Base-by-base conservation (phyloP, 768 basidiomycete species). In the Boletales sp. region DNA sequence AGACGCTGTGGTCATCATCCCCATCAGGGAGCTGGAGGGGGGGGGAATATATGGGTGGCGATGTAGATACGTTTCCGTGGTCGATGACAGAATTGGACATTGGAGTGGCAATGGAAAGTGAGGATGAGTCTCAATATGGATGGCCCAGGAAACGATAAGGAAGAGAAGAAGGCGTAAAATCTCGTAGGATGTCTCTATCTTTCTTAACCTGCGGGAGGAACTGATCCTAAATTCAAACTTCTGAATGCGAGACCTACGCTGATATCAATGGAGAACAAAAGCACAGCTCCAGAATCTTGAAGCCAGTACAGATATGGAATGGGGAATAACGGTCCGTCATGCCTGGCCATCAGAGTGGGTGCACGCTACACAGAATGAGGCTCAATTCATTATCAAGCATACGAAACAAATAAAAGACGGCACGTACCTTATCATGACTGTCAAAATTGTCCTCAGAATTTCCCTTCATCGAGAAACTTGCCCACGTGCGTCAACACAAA, bases 41-140 rank as follows among this genome's bases (percentile, higher is more conserved):
- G 78, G 8, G 69, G 52, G 52, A 78, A 75, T 0, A 79, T 61
- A 43, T 79, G 78, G 7, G 69, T 69, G 11, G 74, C 45, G 29
- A 69, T 54, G 52, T 75, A 43, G 10, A 7, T 10, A 29, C 6
- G 17, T 50, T 54, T 31, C 11, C 27, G 3, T 45, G 15, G 18
- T 42, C 50, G 4, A 54, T 40, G 36, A 47, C 32, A 41, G 49
- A 39, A 36, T 6, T 19, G 17, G 45, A 31, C 59, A 61, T 56
- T 40, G 10, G 24, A 13, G 14, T 3, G 40, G n/a, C n/a, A n/a
- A n/a, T n/a, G n/a, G n/a, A n/a, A n/a, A n/a, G 41, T 21, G 11
- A 34, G 35, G 24, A 34, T 43, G 40, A 32, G 2, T 15, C 4
- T 10, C 21, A 13, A 21, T 1, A 24, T 8, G 32, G 34, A 31